Base-by-base conservation (phyloP, 1,284 basidiomycete genomes). In the Stereum hirsutum region DNA sequence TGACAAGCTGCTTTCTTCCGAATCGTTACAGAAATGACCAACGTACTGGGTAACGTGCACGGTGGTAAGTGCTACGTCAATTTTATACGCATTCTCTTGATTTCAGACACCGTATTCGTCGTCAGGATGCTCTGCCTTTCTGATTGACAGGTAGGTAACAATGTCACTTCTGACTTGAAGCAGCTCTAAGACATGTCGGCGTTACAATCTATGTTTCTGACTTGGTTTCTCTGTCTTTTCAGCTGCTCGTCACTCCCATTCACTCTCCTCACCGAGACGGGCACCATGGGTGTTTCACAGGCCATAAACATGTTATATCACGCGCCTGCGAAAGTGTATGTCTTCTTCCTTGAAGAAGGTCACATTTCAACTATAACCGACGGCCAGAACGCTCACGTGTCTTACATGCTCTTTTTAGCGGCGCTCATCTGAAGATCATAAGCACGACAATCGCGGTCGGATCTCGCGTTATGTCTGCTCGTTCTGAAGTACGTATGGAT, bases 271-370 rank as follows among this genome's bases (percentile, higher is more conserved):
- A 58, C 52, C 20, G 44, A 59, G 7, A 52, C 53, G 5, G 57
- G 52, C 2, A 42, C 27, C 10, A 32, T 27, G 10, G 34, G 34
- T 6, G 52, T 58, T 4, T 75, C 75, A 1, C 72, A 74, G 50
- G 65, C 63, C 8, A 58, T 78, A 26, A 69, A 70, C 39, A 54
- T 69, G 30, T 57, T 70, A 31, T 78, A 69, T 47, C 75, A 78
- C 50, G 73, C 75, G 1, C 75, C 75, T 5, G 72, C 74, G 5
- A 53, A 48, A 28, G 21, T 64, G 75, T 69, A 52, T 46, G 73
- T 63, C 23, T 15, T 25, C 17, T 30, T 24, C 34, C 15, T 17
- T 11, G 19, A 19, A 35, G 33, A 33, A 19, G 19, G 47, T 36
- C 32, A 44, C 31, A 6, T 37, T 8, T n/a, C n/a, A n/a, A n/a